These are phyloP conservation scores for Trichoderma reesei DNA, from an alignment of 495 filamentous ascomycete species.

Conservation along the genomic window DNA sequence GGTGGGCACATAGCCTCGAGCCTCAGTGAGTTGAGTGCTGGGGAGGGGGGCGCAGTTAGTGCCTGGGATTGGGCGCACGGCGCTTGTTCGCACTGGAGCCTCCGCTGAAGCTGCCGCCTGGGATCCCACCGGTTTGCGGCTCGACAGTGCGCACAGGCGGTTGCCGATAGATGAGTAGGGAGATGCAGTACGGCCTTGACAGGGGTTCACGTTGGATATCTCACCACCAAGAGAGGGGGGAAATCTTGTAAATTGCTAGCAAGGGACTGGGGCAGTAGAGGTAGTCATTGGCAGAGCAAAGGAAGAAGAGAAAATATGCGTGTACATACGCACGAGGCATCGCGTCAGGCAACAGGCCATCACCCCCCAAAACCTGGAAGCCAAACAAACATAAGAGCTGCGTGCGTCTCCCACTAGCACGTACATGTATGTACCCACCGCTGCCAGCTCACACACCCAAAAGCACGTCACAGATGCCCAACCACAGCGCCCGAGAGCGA, in stretches of 20 bases:
- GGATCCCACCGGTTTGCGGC: conserved; percentile 1
- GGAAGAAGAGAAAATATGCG: background rate
- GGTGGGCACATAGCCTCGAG: too few relatives aligned
- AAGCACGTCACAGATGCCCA: conserved; percentile 7
- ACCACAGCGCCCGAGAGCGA: background rate
- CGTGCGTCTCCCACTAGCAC: background rate
- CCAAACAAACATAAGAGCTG: background rate
- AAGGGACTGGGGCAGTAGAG: too few relatives aligned
- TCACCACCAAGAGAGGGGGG: too few relatives aligned
- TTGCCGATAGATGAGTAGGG: too few relatives aligned
- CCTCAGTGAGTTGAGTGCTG: too few relatives aligned
- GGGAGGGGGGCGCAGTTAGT: too few relatives aligned
- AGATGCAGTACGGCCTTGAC: too few relatives aligned
- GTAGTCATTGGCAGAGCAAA: too few relatives aligned
- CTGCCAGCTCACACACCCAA: background rate
- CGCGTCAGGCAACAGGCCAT: background rate
- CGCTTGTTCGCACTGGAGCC: background rate
- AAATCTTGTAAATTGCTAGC: too few relatives aligned
- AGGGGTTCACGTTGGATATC: too few relatives aligned
- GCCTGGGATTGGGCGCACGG: background rate
- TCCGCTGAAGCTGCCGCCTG: background rate
- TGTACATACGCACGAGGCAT: background rate
- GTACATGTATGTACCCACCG: background rate
- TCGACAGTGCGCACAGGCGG: background rate
- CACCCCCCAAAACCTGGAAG: background rate